A percentile compares a stretch with the other conserved stretches of the same genome.
phyloP scores from a whole-genome alignment of 768 basidiomycete genomes.

The Amylocystis lapponica region DNA sequence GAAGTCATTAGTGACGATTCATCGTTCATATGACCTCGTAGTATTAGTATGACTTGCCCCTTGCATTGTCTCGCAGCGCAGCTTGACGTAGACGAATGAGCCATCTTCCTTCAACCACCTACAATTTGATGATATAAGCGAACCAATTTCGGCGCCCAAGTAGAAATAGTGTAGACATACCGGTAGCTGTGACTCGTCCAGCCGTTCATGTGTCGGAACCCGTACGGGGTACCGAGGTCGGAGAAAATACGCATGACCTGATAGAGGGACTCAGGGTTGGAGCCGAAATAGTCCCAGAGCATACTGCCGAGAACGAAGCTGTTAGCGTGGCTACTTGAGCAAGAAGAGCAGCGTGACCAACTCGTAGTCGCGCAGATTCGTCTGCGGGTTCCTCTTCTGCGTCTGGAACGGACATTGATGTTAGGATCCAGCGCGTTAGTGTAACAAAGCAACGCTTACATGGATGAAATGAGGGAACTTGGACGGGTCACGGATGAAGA shows the following conservation, averaged over 20 bases:
- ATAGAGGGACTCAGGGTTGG: conserved; percentile 42
- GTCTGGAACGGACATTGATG: conserved; percentile 27
- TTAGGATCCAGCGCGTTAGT: not conserved
- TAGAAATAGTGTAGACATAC: conserved; percentile 5
- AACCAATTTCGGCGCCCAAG: not conserved
- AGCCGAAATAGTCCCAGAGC: conserved; percentile 42
- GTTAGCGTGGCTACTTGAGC: not conserved
- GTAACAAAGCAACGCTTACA: conserved; percentile 4
- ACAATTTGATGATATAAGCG: not conserved
- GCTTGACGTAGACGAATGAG: conserved; percentile 50
- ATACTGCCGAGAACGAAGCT: conserved; percentile 18
- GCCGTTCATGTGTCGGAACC: conserved; percentile 42
- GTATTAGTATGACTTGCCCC: too few species aligned
- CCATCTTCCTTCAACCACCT: conserved; percentile 40
- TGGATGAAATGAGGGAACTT: conserved; percentile 47
- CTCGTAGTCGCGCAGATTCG: conserved; percentile 39
- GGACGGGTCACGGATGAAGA: conserved; percentile 41
- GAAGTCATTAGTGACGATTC: conserved; percentile 10
- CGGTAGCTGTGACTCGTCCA: conserved; percentile 48
- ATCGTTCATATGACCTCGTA: too few species aligned
- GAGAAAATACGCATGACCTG: conserved; percentile 45
- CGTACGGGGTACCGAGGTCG: conserved; percentile 54
- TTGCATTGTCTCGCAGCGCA: conserved; percentile 25
- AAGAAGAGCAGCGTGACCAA: conserved; percentile 7
- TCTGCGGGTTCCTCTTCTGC: conserved; percentile 44